A percentile compares a stretch with the other conserved stretches of the same genome.
Conservation (phyloP, 768 basidiomycete genomes). For the Rhodosporidiobolus sp. region DNA sequence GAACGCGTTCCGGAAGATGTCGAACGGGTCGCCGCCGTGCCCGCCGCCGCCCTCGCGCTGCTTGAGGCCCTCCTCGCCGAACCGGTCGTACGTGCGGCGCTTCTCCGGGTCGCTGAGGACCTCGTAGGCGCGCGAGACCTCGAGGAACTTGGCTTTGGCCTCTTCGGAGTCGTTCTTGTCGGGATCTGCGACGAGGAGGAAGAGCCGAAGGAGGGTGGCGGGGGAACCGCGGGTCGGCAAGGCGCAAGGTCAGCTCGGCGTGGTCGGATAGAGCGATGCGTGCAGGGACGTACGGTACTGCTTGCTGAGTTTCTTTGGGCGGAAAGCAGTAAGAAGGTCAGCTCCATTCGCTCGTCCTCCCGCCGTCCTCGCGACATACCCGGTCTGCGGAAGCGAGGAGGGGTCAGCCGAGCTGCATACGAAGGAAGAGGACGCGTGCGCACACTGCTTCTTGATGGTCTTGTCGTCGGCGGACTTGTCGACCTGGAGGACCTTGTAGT, state of each 20-base stretch:
- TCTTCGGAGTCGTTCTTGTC: constrained; percentile 82
- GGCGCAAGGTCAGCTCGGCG: constrained; percentile 23
- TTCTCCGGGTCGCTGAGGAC: constrained; percentile 87
- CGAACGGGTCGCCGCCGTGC: constrained; percentile 76
- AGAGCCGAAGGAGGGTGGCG: too few relatives aligned
- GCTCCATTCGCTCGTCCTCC: not conserved
- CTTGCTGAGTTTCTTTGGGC: constrained; percentile 31
- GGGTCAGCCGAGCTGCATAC: constrained; percentile 3
- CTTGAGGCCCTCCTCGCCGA: constrained; percentile 92
- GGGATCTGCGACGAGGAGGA: constrained; percentile 56
- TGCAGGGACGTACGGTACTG: constrained; percentile 19
- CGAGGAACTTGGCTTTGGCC: constrained; percentile 81
- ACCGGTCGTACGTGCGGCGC: constrained; percentile 86
- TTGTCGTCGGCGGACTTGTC: constrained; percentile 7
- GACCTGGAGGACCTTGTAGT: constrained; percentile 73
- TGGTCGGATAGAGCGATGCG: constrained; percentile 46
- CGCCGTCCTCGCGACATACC: not conserved
- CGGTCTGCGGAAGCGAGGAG: not conserved
- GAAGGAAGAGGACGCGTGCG: not conserved
- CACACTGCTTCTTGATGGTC: constrained; percentile 30
- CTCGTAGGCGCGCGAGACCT: constrained; percentile 71
- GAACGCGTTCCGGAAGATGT: constrained; percentile 91
- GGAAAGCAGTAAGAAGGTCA: not conserved
- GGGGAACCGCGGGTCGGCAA: too few relatives aligned
- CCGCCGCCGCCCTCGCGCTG: constrained; percentile 62